These are phyloP conservation scores for Themeda triandra DNA, from an alignment of 176 grass and related monocot genomes.

Conservation along the genomic window DNA sequence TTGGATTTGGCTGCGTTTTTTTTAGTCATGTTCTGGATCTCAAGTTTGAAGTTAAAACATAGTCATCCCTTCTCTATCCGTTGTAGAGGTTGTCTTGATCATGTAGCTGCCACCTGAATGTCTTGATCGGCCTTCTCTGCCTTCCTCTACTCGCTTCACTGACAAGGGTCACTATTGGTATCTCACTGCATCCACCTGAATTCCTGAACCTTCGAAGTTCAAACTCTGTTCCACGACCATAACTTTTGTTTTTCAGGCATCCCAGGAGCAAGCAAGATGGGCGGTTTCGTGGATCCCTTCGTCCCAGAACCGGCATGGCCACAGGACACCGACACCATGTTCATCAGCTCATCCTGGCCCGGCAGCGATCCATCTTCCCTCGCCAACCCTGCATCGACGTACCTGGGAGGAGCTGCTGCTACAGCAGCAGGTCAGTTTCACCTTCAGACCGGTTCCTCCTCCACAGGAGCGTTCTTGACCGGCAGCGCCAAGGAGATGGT, in stretches of 20 bases:
- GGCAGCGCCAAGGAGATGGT: neutral
- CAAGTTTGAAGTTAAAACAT: neutral
- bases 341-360: conserved; percentile 17
- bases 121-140: neutral
- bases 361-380: neutral
- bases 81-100: neutral
- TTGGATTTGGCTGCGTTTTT: neutral
- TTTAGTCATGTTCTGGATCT: conserved; percentile 5
- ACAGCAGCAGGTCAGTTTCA: neutral
- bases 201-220: neutral
- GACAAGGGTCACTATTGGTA: neutral
- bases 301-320: conserved; percentile 5
- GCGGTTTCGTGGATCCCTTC: conserved; percentile 33
- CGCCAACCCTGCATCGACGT: neutral
- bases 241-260: neutral
- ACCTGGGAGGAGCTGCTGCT: neutral
- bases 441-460: neutral
- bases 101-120: no score
- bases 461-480: neutral
- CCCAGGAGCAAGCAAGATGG: conserved; percentile 9
- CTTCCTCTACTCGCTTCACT: neutral
- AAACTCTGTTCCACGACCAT: neutral
- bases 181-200: neutral
- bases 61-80: neutral
- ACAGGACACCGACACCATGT: conserved; percentile 29